Evolutionary conservation across 345 rosid species (phyloP), one percentile per base, ranked within the genome.

Genomic region (Brassica cretica): DNA sequence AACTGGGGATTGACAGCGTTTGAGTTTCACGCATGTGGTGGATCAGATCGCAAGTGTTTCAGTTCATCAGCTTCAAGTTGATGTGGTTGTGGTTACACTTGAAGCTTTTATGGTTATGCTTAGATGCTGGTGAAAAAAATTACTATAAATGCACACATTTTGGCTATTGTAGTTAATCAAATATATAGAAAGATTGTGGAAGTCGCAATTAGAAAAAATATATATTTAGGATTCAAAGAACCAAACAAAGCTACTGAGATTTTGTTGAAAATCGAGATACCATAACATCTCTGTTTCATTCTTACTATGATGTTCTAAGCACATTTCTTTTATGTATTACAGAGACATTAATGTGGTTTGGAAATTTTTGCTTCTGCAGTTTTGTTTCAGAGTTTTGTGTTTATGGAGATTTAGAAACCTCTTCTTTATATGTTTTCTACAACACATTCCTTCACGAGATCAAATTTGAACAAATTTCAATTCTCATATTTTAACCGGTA

Each of bases 21-120:
- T 85, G 59, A 83, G 78, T 35, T 86, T 91, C 63, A 67, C 74
- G 70, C 90, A 91, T 33, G 83, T 84, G 0, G 87, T 88, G 0
- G 41, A 66, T 8, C 85, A 85, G 73, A 81, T 91, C 2, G 82
- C 68, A 1, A 66, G 74, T 10, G 69, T 91, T 4, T 88, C 93
- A 2, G 27, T 56, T 24, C 76, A 77, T 77, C 88, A 87, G 66
- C 74, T 86, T 9, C 74, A 53, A 6, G 70, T 89, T 24, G 67
- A 18, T 24, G 18, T 70, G 72, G 83, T 80, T 15, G 51, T 32
- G 12, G 72, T 74, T 58, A 35, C 41, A 35, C 8, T 35, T 35
- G 9, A 35, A 35, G 41, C 41, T 35, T 35, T 35, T 35, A 35
- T 35, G 9, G 41, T 35, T 35, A 35, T 35, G 9, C 41, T 35